These are phyloP conservation scores for Suillus lakei DNA, from an alignment of 768 basidiomycete genomes.

Conservation along the genomic window DNA sequence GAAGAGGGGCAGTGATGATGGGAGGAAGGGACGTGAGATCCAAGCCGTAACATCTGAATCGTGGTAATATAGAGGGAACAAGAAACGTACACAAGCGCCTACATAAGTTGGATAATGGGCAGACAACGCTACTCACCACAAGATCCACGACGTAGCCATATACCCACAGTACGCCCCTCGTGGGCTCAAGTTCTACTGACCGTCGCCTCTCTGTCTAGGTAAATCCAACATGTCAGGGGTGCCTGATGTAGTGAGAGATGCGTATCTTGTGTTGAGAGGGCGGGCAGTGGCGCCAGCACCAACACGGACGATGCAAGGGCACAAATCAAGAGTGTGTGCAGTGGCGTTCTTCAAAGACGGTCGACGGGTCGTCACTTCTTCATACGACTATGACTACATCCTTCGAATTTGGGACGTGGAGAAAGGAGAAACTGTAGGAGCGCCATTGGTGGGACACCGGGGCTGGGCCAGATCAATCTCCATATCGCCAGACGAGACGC, in stretches of 20 bases:
- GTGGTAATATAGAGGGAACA: too few relatives aligned
- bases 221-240: neutral
- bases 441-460: constrained; percentile 7
- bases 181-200: too few relatives aligned
- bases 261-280: neutral
- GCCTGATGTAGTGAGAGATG: neutral
- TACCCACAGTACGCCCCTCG: too few relatives aligned
- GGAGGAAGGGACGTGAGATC: too few relatives aligned
- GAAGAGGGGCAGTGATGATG: too few relatives aligned
- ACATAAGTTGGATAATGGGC: too few relatives aligned
- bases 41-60: too few relatives aligned
- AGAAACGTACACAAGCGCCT: too few relatives aligned
- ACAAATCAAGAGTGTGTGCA: neutral
- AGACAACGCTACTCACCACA: too few relatives aligned
- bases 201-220: neutral
- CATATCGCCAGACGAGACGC: constrained; percentile 5
- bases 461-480: constrained; percentile 8
- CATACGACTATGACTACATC: neutral
- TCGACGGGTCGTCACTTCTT: neutral
- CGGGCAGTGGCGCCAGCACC: neutral
- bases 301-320: neutral
- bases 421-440: constrained; percentile 2
- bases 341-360: constrained; percentile 4
- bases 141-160: too few relatives aligned
- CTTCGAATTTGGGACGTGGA: constrained; percentile 8